Evolutionary conservation across 2,329 filamentous ascomycete species (phyloP).

Genomic region (Tolypocladium cylindrosporum): DNA sequence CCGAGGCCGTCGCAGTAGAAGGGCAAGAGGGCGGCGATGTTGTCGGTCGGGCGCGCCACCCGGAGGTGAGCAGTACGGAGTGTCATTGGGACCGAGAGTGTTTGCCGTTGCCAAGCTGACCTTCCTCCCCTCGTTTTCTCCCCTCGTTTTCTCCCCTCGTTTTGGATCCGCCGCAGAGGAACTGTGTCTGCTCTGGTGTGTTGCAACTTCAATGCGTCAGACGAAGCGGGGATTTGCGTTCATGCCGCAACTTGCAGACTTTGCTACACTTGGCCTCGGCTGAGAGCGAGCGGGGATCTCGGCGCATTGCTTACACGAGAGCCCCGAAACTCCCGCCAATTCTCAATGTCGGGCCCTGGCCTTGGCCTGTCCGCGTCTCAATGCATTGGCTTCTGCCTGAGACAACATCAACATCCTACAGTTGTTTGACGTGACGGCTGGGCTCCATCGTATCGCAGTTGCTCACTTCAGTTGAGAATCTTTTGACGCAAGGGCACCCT

Average conservation of each 20-base stretch:
- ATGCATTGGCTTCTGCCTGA: neutral
- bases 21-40: constrained; percentile 24
- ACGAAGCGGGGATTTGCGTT: neutral
- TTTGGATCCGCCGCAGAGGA: neutral
- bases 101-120: neutral
- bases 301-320: neutral
- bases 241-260: neutral
- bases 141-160: neutral
- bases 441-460: neutral
- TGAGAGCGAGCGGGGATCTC: neutral
- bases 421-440: neutral
- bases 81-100: constrained; percentile 1
- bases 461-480: neutral
- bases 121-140: too few species aligned
- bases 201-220: neutral
- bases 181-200: neutral
- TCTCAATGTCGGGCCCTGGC: neutral
- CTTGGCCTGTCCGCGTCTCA: neutral
- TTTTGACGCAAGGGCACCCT: too few species aligned
- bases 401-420: neutral
- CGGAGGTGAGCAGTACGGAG: constrained; percentile 21
- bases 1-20: constrained; percentile 32
- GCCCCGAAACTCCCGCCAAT: too few species aligned
- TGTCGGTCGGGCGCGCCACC: constrained; percentile 29
- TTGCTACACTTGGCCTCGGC: neutral